Evolutionary conservation across 495 filamentous ascomycete species (phyloP).

Genomic region (Amniculicola lignicola): DNA sequence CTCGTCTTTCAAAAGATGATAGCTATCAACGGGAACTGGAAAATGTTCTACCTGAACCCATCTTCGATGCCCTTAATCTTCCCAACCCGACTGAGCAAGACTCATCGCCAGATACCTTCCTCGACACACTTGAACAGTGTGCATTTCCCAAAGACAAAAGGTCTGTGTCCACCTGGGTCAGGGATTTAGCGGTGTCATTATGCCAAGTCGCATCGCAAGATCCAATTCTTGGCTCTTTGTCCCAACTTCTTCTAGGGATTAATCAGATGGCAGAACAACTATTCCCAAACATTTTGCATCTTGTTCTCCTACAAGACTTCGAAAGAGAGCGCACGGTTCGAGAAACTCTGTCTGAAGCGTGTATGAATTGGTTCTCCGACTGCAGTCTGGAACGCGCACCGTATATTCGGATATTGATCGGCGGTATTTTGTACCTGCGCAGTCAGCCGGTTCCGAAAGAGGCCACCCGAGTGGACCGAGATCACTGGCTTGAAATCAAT

Average conservation of each 20-base stretch:
- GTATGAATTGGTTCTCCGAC: constrained; percentile 50
- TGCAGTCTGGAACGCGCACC: constrained; percentile 43
- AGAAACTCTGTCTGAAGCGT: constrained; percentile 49
- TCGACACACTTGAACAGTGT: constrained; percentile 5
- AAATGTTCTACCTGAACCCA: constrained; percentile 22
- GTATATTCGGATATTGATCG: constrained; percentile 63
- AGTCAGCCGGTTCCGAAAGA: constrained; percentile 76
- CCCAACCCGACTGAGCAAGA: constrained; percentile 3
- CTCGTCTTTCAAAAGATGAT: constrained; percentile 44
- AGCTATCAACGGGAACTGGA: constrained; percentile 25
- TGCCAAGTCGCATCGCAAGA: constrained; percentile 58
- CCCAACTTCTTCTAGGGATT: constrained; percentile 26
- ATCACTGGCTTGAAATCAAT: constrained; percentile 82
- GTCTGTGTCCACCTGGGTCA: constrained; percentile 56
- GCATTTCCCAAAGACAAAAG: constrained; percentile 12
- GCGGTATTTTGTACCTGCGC: constrained; percentile 81
- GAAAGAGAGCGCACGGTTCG: constrained; percentile 51
- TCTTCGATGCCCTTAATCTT: constrained; percentile 17
- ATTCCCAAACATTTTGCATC: constrained; percentile 56
- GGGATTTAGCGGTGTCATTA: constrained; percentile 58
- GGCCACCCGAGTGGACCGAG: constrained; percentile 69
- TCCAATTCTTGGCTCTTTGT: constrained; percentile 49
- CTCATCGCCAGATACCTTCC: neutral
- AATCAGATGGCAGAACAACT: constrained; percentile 32
- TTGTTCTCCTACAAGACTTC: constrained; percentile 61